These are phyloP conservation scores for Chytriomyces sp. DNA, from an alignment of 192 early-diverging fungal genomes.

Conservation along the genomic window DNA sequence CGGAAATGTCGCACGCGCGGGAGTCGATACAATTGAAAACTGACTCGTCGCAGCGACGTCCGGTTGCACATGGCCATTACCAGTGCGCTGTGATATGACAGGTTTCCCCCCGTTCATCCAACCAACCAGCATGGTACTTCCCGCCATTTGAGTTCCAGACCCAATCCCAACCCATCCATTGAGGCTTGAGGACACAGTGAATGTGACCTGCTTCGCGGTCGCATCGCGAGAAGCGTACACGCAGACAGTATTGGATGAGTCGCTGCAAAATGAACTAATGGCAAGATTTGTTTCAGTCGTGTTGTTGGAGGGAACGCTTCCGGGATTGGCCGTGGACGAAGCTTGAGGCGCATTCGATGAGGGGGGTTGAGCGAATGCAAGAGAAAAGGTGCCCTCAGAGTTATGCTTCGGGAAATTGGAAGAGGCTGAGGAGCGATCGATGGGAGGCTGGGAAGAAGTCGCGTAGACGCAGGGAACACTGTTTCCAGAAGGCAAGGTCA, in stretches of 20 bases:
- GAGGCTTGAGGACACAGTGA: conserved; percentile 7
- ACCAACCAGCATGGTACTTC: conserved; percentile 34
- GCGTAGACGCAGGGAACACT: background rate
- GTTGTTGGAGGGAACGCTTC: background rate
- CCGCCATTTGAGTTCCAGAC: conserved; percentile 23
- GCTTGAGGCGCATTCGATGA: background rate
- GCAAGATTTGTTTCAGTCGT: background rate
- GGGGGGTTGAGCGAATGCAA: background rate
- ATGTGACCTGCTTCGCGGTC: background rate
- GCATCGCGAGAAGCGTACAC: background rate
- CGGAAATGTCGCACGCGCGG: background rate
- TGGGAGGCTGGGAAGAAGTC: background rate
- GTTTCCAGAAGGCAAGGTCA: too few relatives aligned
- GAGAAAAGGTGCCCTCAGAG: background rate
- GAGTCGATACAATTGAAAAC: background rate
- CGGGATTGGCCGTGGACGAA: background rate
- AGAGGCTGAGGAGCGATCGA: background rate
- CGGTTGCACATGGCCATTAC: background rate
- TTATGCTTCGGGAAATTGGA: background rate
- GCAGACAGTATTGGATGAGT: background rate
- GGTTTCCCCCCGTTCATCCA: conserved; percentile 30
- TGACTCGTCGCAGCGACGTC: background rate
- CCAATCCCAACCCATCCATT: conserved; percentile 33
- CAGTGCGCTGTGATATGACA: conserved; percentile 5
- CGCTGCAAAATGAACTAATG: background rate